Conservation (phyloP, 257 asterid genomes). For the Schizonepeta tenuifolia region DNA sequence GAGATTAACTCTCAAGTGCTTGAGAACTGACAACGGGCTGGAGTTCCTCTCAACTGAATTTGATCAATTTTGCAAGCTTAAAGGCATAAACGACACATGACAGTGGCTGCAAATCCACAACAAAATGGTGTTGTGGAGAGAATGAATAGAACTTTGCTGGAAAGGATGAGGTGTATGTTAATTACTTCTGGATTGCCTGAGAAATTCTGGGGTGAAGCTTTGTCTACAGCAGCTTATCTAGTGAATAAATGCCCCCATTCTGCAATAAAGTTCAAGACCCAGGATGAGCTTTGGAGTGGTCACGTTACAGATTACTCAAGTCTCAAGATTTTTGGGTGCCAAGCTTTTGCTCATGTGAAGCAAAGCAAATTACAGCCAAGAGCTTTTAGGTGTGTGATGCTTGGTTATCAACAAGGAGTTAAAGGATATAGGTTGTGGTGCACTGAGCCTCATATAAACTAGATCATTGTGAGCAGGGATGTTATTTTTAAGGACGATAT, state of each 20-base stretch:
- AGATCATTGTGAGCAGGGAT: neutral
- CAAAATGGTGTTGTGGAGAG: neutral
- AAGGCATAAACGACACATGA: neutral
- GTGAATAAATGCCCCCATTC: neutral
- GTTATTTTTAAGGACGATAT: too few relatives aligned
- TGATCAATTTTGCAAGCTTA: neutral
- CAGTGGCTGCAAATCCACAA: neutral
- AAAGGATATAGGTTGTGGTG: neutral
- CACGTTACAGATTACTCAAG: too few relatives aligned
- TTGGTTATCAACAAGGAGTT: neutral
- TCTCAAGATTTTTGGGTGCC: neutral
- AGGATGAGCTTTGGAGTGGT: neutral
- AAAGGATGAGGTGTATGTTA: neutral
- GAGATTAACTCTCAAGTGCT: neutral
- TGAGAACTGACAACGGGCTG: neutral
- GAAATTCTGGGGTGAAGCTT: neutral
- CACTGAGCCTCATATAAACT: too few relatives aligned
- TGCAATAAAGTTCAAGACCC: too few relatives aligned
- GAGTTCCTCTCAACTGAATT: neutral
- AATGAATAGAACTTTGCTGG: neutral
- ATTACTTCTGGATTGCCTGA: neutral
- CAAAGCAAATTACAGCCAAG: neutral
- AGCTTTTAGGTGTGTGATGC: neutral
- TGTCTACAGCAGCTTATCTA: neutral
- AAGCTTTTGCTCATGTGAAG: neutral